Base-by-base conservation (phyloP, 1,139 yeast genomes). In the Pichia norvegensis region DNA sequence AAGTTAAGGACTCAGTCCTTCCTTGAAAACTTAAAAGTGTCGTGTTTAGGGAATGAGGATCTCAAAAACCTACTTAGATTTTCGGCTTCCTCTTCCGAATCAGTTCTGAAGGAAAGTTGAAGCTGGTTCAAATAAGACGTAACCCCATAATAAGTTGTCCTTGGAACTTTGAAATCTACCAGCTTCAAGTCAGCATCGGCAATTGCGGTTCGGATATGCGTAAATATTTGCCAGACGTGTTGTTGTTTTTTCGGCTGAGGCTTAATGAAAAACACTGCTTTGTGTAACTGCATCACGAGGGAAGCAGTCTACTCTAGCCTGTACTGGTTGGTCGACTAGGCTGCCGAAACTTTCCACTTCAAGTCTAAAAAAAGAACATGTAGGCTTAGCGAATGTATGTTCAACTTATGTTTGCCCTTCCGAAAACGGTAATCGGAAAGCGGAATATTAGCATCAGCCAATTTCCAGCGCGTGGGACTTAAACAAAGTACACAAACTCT, bases 151-250 rank as follows among this genome's bases (percentile, higher is more conserved):
- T 48, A 44, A 11, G 41, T 40, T 3, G 40, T 43, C 4, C 35
- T 33, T 4, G 52, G 52, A 5, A 50, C 44, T 36, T 43, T 42
- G 38, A 50, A 46, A 36, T 50, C 52, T 9, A 47, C 16, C 27
- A 47, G 37, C 14, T 33, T 29, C 16, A 36, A 17, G 13, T 10
- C 16, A 4, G 38, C 29, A 16, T 22, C 39, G 7, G 6, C 29
- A 4, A 23, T n/a, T 2, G 41, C 19, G 10, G 20, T 27, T 22
- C 31, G 21, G 8, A 40, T 33, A n/a, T 41, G 47, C 3, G 44
- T 27, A 23, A 33, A 44, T 4, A 54, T 19, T 16, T 44, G 46
- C 57, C 57, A 54, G 4, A 48, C 55, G n/a, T 44, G 38, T 4
- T 38, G 22, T 39, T 54, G 57, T 2, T 44, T 38, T 27, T 43